These are phyloP conservation scores for Agroathelia rolfsii DNA, from an alignment of 1,284 basidiomycete genomes.

Conservation along the genomic window DNA sequence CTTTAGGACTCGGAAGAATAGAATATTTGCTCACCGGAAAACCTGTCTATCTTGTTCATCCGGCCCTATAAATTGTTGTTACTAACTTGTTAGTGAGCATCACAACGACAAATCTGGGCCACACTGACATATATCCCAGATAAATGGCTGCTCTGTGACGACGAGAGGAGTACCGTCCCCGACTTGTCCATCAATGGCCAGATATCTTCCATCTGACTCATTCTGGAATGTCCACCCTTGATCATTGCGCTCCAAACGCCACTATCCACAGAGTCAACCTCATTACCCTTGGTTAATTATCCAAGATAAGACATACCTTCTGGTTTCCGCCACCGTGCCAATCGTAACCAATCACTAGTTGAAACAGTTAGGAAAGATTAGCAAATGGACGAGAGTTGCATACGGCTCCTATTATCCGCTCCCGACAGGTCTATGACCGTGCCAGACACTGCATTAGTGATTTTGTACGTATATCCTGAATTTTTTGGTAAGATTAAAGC, in stretches of 20 bases:
- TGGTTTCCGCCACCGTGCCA: slow-evolving; percentile 38
- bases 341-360: slow-evolving; percentile 40
- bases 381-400: slow-evolving; percentile 10
- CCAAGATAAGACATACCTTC: slow-evolving; percentile 22
- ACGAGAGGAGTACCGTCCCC: slow-evolving; percentile 26
- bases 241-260: slow-evolving; percentile 32
- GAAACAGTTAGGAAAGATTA: slow-evolving; percentile 1
- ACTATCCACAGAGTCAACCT: slow-evolving; percentile 22
- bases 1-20: too few relatives aligned
- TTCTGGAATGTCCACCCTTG: slow-evolving; percentile 34
- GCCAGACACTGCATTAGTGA: slow-evolving; percentile 38
- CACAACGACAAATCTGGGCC: too few relatives aligned
- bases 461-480: slow-evolving; percentile 30
- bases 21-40: slow-evolving; percentile 25
- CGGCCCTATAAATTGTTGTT: too few relatives aligned
- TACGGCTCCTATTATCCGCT: slow-evolving; percentile 33
- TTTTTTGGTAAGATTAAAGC: slow-evolving; percentile 14
- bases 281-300: not conserved
- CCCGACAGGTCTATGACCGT: slow-evolving; percentile 49
- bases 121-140: slow-evolving; percentile 38
- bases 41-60: slow-evolving; percentile 24
- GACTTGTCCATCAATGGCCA: slow-evolving; percentile 25
- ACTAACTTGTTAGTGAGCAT: too few relatives aligned
- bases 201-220: slow-evolving; percentile 26
- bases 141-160: slow-evolving; percentile 23